Percentiles rank a stretch among this genome's conserved stretches.
phyloP scores from a whole-genome alignment of 768 basidiomycete genomes.

The Calocera cornea region DNA sequence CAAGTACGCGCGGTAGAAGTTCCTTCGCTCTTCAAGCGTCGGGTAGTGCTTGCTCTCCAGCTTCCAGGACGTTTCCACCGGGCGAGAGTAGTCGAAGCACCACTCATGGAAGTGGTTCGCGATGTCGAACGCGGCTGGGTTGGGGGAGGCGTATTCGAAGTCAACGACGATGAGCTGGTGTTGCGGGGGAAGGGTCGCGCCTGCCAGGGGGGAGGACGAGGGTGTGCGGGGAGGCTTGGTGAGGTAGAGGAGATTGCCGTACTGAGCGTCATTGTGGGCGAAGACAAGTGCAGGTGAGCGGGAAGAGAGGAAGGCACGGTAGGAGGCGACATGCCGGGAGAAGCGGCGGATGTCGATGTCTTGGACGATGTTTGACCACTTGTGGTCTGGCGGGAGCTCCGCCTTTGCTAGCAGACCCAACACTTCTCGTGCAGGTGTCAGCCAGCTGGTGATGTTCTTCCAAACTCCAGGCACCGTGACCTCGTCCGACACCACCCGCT shows the following conservation, averaged over 20 bases:
- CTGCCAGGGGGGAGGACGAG: slow-evolving; percentile 6
- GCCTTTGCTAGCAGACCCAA: slow-evolving; percentile 34
- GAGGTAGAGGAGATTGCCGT: slow-evolving; percentile 78
- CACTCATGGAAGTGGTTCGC: slow-evolving; percentile 97
- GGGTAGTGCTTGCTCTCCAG: slow-evolving; percentile 59
- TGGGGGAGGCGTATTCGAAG: slow-evolving; percentile 91
- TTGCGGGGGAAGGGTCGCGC: slow-evolving; percentile 14
- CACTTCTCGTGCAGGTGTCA: slow-evolving; percentile 57
- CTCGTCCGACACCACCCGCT: slow-evolving; percentile 41
- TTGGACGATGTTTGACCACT: slow-evolving; percentile 7
- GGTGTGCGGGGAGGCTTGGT: slow-evolving; percentile 30
- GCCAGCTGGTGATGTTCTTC: slow-evolving; percentile 60
- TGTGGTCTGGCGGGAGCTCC: slow-evolving; percentile 9
- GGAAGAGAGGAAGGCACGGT: slow-evolving; percentile 28
- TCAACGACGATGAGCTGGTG: slow-evolving; percentile 83
- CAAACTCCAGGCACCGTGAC: slow-evolving; percentile 34
- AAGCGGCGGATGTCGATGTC: slow-evolving; percentile 8
- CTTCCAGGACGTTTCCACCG: slow-evolving; percentile 46
- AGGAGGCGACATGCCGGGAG: slow-evolving; percentile 29
- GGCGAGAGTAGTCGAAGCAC: slow-evolving; percentile 76
- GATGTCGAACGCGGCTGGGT: slow-evolving; percentile 88
- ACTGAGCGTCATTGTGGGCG: slow-evolving; percentile 91
- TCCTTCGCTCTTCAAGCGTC: slow-evolving; percentile 49
- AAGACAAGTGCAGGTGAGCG: slow-evolving; percentile 33
- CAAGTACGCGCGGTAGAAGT: slow-evolving; percentile 80